phyloP scores from a whole-genome alignment of 495 filamentous ascomycete genomes.

The Physcia stellaris region DNA sequence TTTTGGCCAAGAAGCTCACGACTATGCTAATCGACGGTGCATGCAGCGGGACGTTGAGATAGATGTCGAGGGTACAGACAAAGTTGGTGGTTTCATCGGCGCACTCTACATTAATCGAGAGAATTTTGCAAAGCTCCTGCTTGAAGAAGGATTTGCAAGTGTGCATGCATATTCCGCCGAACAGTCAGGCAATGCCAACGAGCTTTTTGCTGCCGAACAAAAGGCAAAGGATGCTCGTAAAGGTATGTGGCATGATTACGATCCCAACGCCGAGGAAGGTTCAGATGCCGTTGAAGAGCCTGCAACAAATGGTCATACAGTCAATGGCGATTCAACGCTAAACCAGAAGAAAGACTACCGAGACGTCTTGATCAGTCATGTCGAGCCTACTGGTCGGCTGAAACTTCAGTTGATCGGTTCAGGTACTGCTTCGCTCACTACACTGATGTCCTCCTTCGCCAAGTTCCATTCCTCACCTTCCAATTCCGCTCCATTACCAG shows the following conservation, averaged over 20 bases:
- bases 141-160: conserved; percentile 85
- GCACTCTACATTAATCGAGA: conserved; percentile 88
- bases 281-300: conserved; percentile 19
- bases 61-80: conserved; percentile 88
- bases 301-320: conserved; percentile 33
- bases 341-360: conserved; percentile 72
- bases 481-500: conserved; percentile 56
- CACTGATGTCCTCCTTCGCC: conserved; percentile 79
- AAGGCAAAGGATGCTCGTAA: conserved; percentile 76
- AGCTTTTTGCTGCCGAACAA: conserved; percentile 77
- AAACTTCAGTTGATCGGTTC: conserved; percentile 85
- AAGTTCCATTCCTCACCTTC: conserved; percentile 65
- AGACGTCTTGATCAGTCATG: conserved; percentile 79
- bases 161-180: conserved; percentile 93
- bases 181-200: conserved; percentile 76
- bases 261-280: conserved; percentile 36
- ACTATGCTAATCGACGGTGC: conserved; percentile 72
- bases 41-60: conserved; percentile 96
- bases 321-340: no score
- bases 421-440: conserved; percentile 58
- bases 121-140: conserved; percentile 84
- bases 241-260: conserved; percentile 86
- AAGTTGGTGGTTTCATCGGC: conserved; percentile 94
- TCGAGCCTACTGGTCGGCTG: conserved; percentile 59
- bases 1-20: conserved; percentile 87